These are phyloP conservation scores for Agaricus bisporus DNA, from an alignment of 768 basidiomycete species.

Conservation along the genomic window DNA sequence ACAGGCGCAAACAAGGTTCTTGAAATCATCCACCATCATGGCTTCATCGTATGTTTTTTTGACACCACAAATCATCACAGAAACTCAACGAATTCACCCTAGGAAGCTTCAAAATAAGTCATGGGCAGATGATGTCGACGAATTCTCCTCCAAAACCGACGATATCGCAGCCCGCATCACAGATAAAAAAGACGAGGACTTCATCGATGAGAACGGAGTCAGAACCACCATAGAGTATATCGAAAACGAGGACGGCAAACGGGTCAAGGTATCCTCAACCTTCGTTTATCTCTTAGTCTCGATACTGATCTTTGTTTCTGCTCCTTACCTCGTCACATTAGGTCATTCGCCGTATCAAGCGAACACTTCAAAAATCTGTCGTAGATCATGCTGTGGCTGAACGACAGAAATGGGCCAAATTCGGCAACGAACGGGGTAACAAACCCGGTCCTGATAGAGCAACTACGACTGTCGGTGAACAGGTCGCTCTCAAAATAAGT, in stretches of 20 bases:
- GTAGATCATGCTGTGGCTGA: constrained; percentile 96
- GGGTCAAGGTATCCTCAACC: constrained; percentile 67
- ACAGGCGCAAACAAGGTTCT: constrained; percentile 1
- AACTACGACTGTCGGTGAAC: constrained; percentile 85
- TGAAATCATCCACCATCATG: constrained; percentile 16
- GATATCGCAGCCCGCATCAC: constrained; percentile 42
- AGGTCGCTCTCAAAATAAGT: constrained; percentile 38
- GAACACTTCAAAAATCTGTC: constrained; percentile 81
- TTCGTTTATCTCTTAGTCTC: not conserved
- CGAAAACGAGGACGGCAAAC: constrained; percentile 89
- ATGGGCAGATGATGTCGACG: constrained; percentile 87
- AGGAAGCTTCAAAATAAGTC: constrained; percentile 57
- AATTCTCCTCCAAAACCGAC: not conserved
- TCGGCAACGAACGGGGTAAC: constrained; percentile 86
- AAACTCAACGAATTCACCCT: not conserved
- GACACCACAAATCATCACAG: not conserved
- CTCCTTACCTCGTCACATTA: constrained; percentile 21
- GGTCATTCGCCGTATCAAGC: constrained; percentile 84
- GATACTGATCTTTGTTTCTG: not conserved
- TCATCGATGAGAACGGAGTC: constrained; percentile 80
- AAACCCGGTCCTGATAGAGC: constrained; percentile 86
- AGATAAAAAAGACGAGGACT: constrained; percentile 59
- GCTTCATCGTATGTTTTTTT: constrained; percentile 25
- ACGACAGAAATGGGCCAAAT: constrained; percentile 89
- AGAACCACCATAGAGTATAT: constrained; percentile 78